Conservation (phyloP, 164 flowering plant genomes). For the grape (Vitis vinifera) region DNA sequence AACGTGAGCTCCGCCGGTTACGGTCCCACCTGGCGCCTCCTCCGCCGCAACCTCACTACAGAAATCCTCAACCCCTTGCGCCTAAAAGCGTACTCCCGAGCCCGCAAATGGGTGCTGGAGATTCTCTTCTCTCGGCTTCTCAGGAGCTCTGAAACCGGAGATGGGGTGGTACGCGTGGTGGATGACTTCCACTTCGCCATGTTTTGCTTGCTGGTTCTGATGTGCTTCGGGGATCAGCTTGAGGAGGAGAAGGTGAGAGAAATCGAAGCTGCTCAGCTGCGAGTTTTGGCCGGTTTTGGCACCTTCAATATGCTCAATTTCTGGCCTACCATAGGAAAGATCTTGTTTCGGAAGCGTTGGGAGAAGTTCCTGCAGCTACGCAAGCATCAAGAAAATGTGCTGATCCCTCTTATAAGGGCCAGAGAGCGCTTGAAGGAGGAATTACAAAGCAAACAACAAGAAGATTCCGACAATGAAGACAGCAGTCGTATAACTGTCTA, state of each 20-base stretch:
- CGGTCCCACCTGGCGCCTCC: slow-evolving; percentile 28
- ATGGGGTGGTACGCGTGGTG: not conserved
- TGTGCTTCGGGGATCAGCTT: slow-evolving; percentile 27
- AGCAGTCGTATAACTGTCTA: not conserved
- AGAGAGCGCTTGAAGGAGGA: not conserved
- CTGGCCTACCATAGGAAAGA: slow-evolving; percentile 16
- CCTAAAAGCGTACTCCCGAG: slow-evolving; percentile 11
- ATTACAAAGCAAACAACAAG: not conserved
- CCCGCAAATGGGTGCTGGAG: slow-evolving; percentile 20
- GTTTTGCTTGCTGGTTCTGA: slow-evolving; percentile 16
- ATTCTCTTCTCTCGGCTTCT: not conserved
- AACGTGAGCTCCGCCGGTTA: slow-evolving; percentile 21
- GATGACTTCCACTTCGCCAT: slow-evolving; percentile 18
- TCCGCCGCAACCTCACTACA: slow-evolving; percentile 24
- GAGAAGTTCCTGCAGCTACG: slow-evolving; percentile 2
- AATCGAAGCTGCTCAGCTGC: slow-evolving; percentile 6
- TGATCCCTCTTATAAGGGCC: slow-evolving; percentile 17
- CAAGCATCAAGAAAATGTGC: not conserved
- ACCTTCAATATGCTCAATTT: slow-evolving; percentile 8
- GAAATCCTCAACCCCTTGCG: slow-evolving; percentile 22
- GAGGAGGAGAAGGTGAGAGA: slow-evolving; percentile 7
- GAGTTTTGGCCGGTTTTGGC: not conserved
- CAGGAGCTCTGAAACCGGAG: no score
- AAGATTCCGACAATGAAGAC: not conserved
- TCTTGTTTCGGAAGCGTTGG: slow-evolving; percentile 19